A percentile compares a stretch with the other conserved stretches of the same genome.
Conservation (phyloP, 768 basidiomycete genomes). For the Tricholoma bakamatsutake region DNA sequence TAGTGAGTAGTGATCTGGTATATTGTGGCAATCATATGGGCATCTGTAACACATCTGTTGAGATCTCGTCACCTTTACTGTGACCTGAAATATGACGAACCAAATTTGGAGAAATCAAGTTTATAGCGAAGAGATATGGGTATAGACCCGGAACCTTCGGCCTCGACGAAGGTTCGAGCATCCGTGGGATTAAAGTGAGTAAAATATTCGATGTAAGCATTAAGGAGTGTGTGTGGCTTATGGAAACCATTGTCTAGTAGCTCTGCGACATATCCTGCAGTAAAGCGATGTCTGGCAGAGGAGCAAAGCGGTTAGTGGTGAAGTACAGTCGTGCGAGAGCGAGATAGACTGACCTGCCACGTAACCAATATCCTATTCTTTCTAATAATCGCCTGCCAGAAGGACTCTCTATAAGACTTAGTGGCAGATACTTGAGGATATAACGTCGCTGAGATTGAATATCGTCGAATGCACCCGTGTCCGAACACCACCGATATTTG, state of each 20-base stretch:
- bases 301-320: constrained; percentile 1
- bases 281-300: constrained; percentile 36
- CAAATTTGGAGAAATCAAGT: constrained; percentile 36
- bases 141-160: constrained; percentile 21
- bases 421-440: constrained; percentile 32
- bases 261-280: constrained; percentile 37
- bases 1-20: constrained; percentile 33
- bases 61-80: background rate
- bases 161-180: constrained; percentile 22
- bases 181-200: constrained; percentile 36
- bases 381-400: constrained; percentile 29
- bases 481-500: constrained; percentile 38
- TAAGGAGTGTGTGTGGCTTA: constrained; percentile 34
- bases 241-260: constrained; percentile 32
- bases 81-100: constrained; percentile 18
- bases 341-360: constrained; percentile 29
- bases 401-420: constrained; percentile 19
- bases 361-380: constrained; percentile 39
- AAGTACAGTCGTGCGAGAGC: background rate
- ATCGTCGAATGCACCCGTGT: constrained; percentile 37
- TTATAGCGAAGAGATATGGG: constrained; percentile 31
- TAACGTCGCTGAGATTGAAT: constrained; percentile 28
- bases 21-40: constrained; percentile 32
- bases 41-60: constrained; percentile 17
- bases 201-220: constrained; percentile 36